Base-by-base conservation (phyloP, 768 basidiomycete genomes). In the Coprinellus aureogranulatus region DNA sequence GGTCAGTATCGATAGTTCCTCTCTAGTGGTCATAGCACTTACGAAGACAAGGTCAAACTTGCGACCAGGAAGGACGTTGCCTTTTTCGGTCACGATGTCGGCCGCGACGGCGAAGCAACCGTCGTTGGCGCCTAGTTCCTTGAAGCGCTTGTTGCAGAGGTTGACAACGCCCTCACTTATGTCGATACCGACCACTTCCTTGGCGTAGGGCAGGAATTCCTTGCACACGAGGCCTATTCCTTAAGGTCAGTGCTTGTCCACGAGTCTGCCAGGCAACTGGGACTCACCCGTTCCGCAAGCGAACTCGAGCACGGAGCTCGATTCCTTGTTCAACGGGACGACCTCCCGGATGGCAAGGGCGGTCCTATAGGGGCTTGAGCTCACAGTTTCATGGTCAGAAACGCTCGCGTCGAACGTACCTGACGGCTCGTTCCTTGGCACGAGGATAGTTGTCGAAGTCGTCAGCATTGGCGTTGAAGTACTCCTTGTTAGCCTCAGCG, bases 21-120 rank as follows among this genome's bases (percentile, higher is more conserved):
- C 11, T 45, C 18, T 11, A 31, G 42, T 23, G 8, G 30, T 6
- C 10, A 26, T 30, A 25, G 9, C 25, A 54, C 84, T 65, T 65
- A 89, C 89, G 6, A 84, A 77, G 55, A 87, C 72, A 40, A 89
- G 73, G 65, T 90, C 86, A 61, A 90, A 90, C 42, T 74, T 76
- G 53, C 68, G 64, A 3, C 76, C 79, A 16, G 73, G 73, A 2
- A 88, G 70, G 59, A 81, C 80, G 14, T 6, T 34, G 2, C 65
- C 71, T 11, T 73, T 73, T 28, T 67, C 68, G 10, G 77, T 78
- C 39, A 77, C 76, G 0, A 68, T 67, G 56, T 81, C 76, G 40
- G 85, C 63, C 2, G 85, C 84, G 18, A 73, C 71, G 82, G 88
- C 86, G 61, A 86, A 82, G 46, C 87, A 81, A 28, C 58, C 60